Base-by-base conservation (phyloP, 306 rosid species). In the Phaseolus lunatus region DNA sequence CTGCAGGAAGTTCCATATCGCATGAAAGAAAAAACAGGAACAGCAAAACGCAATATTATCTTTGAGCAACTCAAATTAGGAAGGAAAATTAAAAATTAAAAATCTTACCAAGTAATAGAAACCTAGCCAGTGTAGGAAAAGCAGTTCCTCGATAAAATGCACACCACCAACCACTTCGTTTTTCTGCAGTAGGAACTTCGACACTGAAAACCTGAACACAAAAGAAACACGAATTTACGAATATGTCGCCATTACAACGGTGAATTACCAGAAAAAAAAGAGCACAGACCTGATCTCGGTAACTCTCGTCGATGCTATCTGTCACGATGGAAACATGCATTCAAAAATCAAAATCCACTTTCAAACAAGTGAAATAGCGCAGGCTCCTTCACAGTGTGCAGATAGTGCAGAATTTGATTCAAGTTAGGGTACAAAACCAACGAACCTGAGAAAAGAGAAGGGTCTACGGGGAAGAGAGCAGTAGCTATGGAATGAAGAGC, bases 401-500 rank as follows among this genome's bases (percentile, higher is more conserved):
- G 14, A 13, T 4, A 6, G 57, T 9, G 76, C 33, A 20, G 65
- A 35, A 52, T 24, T 27, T n/a, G 27, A 44, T 43, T 22, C 20
- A 10, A 7, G 8, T 43, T 47, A 68, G 43, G 58, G 41, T 1
- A 24, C 26, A 16, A n/a, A 24, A 45, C 8, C 4, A 35, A 31
- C 10, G 78, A 72, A 94, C 97, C 98, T 86, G 89, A 66, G 84
- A 90, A 70, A 44, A 83, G 86, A 52, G 93, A 88, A 16, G 93
- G 27, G 47, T 92, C 89, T 16, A 87, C 45, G 57, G 96, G 96
- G 76, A 90, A 95, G 78, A 92, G 91, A 80, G 84, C 87, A 15
- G 83, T 3, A 23, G 91, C 96, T 70, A 95, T 67, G 57, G 97
- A 89, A 75, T 90, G 89, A 86, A 95, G 92, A 0, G 93, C 83